Evolutionary conservation across 2,329 filamentous ascomycete species (phyloP).

Genomic region (Myriosclerotinia duriaeana): DNA sequence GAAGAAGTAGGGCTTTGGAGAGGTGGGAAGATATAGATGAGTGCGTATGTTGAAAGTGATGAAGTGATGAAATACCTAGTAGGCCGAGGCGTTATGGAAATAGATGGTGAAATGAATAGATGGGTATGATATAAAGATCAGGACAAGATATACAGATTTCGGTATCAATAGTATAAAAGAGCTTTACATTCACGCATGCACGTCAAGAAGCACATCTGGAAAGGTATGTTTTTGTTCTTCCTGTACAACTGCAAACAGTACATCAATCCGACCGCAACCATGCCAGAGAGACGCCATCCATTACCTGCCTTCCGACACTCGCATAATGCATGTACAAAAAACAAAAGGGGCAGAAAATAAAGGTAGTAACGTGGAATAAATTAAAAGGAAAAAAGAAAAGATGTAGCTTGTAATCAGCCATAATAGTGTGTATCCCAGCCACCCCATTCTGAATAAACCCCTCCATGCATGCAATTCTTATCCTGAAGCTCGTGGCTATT

Average conservation of each 20-base stretch:
- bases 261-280: background rate
- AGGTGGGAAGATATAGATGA: background rate
- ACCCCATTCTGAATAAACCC: constrained; percentile 5
- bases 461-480: constrained; percentile 18
- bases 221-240: constrained; percentile 9
- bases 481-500: constrained; percentile 20
- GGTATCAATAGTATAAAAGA: background rate
- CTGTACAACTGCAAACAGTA: constrained; percentile 4
- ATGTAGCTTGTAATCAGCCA: constrained; percentile 13
- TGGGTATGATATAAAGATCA: background rate
- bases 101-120: constrained; percentile 12
- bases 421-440: constrained; percentile 11
- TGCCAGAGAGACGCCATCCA: constrained; percentile 4
- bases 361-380: background rate
- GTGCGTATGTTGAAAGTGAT: background rate
- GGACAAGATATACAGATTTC: background rate
- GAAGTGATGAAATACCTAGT: background rate
- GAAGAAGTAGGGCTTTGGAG: background rate
- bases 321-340: constrained; percentile 13
- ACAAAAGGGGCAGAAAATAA: constrained; percentile 19
- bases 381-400: constrained; percentile 8
- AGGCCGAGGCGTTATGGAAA: constrained; percentile 4
- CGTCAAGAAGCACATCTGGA: background rate
- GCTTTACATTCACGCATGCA: background rate
- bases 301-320: constrained; percentile 1